A percentile compares a stretch with the other conserved stretches of the same genome.
phyloP scores from a whole-genome alignment of 73 alveolate species.

The Tetrahymena borealis region DNA sequence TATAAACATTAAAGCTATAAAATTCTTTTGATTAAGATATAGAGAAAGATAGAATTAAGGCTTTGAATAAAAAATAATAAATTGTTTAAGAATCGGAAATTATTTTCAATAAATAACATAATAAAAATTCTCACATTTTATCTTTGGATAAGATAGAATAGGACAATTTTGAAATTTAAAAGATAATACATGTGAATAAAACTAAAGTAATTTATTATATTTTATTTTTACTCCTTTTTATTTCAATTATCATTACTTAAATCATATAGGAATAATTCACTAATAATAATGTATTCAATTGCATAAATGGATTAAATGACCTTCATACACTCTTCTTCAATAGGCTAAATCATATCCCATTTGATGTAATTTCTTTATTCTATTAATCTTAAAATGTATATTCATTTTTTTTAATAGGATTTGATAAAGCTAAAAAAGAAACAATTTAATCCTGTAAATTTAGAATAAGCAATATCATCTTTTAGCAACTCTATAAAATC shows the following conservation, averaged over 20 bases:
- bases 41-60: background rate
- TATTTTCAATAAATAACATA: background rate
- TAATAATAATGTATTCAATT: background rate
- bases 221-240: background rate
- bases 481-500: background rate
- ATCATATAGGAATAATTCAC: background rate
- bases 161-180: background rate
- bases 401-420: background rate
- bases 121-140: background rate
- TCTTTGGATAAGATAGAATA: background rate
- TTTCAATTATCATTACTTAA: background rate
- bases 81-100: background rate
- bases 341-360: background rate
- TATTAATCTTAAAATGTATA: background rate
- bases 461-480: background rate
- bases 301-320: background rate
- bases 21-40: background rate
- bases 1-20: background rate
- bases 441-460: background rate
- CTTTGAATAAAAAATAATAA: background rate
- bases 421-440: background rate
- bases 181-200: background rate
- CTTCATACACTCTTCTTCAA: background rate
- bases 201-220: background rate
- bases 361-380: background rate